Evolutionary conservation across 2,329 filamentous ascomycete genomes (phyloP), one percentile per base, ranked within the genome.

Genomic region (Camillea tinctor): DNA sequence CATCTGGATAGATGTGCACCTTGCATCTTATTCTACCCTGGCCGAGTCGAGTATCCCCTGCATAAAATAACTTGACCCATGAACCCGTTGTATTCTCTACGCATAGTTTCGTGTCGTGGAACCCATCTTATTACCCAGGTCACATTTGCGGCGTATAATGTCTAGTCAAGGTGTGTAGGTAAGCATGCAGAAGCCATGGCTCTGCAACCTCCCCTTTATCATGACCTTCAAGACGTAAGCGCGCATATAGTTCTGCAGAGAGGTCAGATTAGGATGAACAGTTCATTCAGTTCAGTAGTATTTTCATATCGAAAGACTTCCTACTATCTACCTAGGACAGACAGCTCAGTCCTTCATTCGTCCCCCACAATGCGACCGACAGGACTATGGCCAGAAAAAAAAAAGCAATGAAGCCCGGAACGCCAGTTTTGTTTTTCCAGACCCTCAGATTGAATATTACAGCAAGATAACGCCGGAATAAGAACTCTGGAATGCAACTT

Each of bases 391-490:
- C 57, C 52, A 52, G 51, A 23, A 59, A 57, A 61, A 52, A 49
- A 23, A 59, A 57, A 61, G 49, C 50, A 66, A 64, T 54, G 59
- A 63, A 61, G 59, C 55, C 69, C 68, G 61, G 58, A 70, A 71
- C 69, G 69, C 69, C 69, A 44, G 9, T 26, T 30, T 30, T 30
- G 36, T 61, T 69, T 70, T 68, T 68, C 66, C 65, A 56, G 59
- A 53, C 61, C 66, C 60, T 57, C 51, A 63, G 63, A 67, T 64
- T 68, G 67, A 68, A 71, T 64, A 66, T 59, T 70, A 71, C 67
- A 70, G 68, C 61, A 64, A 64, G 49, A 71, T 70, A 60, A 68
- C 58, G 64, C 61, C 60, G 36, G 50, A 59, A 63, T 51, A 50
- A 57, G 58, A 59, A 51, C 62, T 60, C 64, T 63, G 54, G 55